These are phyloP conservation scores for Cochlearia excelsa DNA, from an alignment of 345 rosid genomes.

Conservation along the genomic window DNA sequence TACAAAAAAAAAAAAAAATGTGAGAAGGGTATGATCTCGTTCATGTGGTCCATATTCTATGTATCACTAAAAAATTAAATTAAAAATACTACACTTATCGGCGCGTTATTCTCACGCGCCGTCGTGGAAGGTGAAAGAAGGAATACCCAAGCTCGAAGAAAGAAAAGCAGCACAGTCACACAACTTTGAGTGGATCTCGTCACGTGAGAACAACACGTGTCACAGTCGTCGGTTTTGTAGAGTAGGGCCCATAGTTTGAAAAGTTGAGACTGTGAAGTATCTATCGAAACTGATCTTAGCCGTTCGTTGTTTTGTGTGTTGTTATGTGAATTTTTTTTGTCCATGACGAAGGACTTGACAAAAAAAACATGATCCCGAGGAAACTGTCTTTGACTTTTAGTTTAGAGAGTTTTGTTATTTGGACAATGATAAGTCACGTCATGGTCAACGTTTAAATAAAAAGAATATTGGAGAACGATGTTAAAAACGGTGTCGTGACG, in stretches of 20 bases:
- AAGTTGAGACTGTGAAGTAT: slow-evolving; percentile 12
- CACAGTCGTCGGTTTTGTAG: slow-evolving; percentile 19
- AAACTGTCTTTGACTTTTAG: slow-evolving; percentile 18
- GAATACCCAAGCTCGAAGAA: slow-evolving; percentile 16
- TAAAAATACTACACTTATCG: neutral
- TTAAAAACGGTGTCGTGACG: slow-evolving; percentile 33
- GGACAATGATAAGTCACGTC: slow-evolving; percentile 25
- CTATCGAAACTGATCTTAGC: slow-evolving; percentile 16
- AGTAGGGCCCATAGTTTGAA: slow-evolving; percentile 6
- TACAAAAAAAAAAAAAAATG: slow-evolving; percentile 6
- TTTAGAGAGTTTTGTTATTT: neutral
- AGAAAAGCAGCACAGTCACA: slow-evolving; percentile 10
- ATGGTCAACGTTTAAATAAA: slow-evolving; percentile 25
- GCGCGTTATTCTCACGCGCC: slow-evolving; percentile 24
- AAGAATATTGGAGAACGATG: slow-evolving; percentile 11
- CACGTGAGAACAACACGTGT: slow-evolving; percentile 35
- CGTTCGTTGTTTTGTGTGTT: slow-evolving; percentile 13
- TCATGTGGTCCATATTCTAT: slow-evolving; percentile 35
- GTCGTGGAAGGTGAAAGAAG: slow-evolving; percentile 11
- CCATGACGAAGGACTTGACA: slow-evolving; percentile 3
- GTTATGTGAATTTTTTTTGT: neutral
- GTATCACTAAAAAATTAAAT: neutral
- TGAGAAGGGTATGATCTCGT: neutral
- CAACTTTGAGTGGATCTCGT: slow-evolving; percentile 26
- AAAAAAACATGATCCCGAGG: slow-evolving; percentile 15